Evolutionary conservation across 257 asterid species (phyloP).

Genomic region (Fraxinus cuspidata): DNA sequence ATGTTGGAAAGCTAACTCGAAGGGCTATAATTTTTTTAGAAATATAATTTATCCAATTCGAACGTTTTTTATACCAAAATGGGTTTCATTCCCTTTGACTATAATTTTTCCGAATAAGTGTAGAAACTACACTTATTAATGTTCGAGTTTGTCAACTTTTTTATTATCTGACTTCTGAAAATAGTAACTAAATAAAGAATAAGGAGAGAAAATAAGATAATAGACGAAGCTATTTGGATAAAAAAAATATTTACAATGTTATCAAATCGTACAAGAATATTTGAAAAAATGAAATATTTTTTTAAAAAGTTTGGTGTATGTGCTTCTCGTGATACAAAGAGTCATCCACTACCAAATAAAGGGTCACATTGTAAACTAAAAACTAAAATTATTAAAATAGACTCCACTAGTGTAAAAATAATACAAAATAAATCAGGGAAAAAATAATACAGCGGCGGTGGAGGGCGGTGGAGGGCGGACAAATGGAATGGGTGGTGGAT

Average conservation of each 20-base stretch:
- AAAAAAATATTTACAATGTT: neutral
- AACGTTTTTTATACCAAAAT: too few species aligned
- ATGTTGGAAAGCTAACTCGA: too few species aligned
- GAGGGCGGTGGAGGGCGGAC: conserved; percentile 10
- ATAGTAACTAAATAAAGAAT: too few species aligned
- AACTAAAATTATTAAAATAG: neutral
- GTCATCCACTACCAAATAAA: neutral
- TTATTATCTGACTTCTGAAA: too few species aligned
- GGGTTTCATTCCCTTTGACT: too few species aligned
- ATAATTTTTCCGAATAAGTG: too few species aligned
- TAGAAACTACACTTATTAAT: too few species aligned
- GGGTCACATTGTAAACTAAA: neutral
- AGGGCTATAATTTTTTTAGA: too few species aligned
- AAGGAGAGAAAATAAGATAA: neutral
- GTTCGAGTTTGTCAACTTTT: neutral
- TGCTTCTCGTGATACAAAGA: conserved; percentile 1
- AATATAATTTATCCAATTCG: too few species aligned
- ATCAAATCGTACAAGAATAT: neutral
- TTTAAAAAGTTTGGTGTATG: neutral
- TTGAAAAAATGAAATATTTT: neutral
- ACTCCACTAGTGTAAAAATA: neutral
- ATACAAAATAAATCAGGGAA: neutral
- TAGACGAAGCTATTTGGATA: neutral
- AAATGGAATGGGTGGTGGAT: neutral
- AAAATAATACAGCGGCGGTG: conserved; percentile 6